Evolutionary conservation across 2,329 filamentous ascomycete genomes (phyloP).

Genomic region (Periconia sp.): DNA sequence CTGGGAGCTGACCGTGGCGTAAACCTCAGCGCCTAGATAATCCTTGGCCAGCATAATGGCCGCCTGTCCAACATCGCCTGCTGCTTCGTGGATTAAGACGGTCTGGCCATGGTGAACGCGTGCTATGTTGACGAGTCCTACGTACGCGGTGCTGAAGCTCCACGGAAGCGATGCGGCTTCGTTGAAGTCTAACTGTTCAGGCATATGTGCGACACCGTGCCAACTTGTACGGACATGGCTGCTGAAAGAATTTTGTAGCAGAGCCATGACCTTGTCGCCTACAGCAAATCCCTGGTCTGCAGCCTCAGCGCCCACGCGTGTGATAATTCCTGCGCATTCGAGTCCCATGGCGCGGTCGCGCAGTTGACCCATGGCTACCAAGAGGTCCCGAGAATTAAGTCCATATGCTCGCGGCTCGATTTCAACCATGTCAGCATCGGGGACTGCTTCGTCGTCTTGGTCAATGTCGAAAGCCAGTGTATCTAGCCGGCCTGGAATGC

Average conservation of each 20-base stretch:
- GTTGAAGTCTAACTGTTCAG: too few species aligned
- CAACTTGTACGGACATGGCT: constrained; percentile 10
- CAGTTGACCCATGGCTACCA: constrained; percentile 15
- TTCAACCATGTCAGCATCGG: constrained; percentile 10
- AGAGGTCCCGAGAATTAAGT: constrained; percentile 18
- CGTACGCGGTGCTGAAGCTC: constrained; percentile 8
- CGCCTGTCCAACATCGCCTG: constrained; percentile 25
- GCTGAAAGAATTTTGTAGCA: constrained; percentile 9
- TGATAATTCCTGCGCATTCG: constrained; percentile 19
- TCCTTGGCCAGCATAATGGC: constrained; percentile 24
- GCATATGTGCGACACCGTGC: too few species aligned
- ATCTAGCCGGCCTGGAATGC: constrained; percentile 11
- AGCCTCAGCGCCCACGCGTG: constrained; percentile 10
- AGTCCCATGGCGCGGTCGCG: constrained; percentile 10
- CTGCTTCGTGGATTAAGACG: constrained; percentile 28
- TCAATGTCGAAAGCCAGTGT: constrained; percentile 7
- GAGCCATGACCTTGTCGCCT: constrained; percentile 14
- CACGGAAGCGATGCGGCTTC: not conserved
- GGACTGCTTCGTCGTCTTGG: not conserved
- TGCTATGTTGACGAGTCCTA: constrained; percentile 26
- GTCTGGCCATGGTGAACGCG: constrained; percentile 31
- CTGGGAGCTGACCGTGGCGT: not conserved
- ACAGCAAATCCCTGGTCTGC: too few species aligned
- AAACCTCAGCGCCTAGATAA: too few species aligned
- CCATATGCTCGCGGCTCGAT: constrained; percentile 12